Evolutionary conservation across 176 grass and related monocot species (phyloP).

Genomic region (Phoenix roebelenii): DNA sequence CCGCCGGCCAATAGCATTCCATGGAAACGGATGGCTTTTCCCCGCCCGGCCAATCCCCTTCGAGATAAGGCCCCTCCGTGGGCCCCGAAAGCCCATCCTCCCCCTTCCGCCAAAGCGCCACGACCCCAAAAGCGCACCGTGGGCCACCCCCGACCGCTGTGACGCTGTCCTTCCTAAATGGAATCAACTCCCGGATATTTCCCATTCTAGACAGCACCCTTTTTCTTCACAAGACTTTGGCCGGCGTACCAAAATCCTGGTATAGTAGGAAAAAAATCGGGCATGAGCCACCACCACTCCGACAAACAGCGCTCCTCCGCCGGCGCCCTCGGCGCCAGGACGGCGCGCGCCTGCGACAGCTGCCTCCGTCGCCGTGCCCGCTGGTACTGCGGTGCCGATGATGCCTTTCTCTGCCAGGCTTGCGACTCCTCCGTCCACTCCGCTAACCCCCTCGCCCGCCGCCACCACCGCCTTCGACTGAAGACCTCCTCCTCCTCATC

Average conservation of each 20-base stretch:
- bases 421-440: conserved; percentile 84
- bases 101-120: conserved; percentile 3
- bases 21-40: conserved; percentile 32
- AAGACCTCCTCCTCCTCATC: conserved; percentile 25
- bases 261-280: too few relatives aligned
- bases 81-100: conserved; percentile 4
- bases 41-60: conserved; percentile 44
- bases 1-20: conserved; percentile 50
- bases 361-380: conserved; percentile 70
- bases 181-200: not conserved
- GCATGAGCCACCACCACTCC: not conserved
- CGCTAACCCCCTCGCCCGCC: conserved; percentile 69
- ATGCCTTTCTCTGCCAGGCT: conserved; percentile 68
- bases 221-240: not conserved
- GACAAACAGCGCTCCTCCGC: conserved; percentile 9
- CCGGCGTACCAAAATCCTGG: too few relatives aligned
- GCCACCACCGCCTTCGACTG: conserved; percentile 66
- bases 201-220: conserved; percentile 4
- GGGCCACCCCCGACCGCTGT: conserved; percentile 26
- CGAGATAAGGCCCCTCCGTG: conserved; percentile 33
- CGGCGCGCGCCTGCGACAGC: conserved; percentile 59
- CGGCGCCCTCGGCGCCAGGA: conserved; percentile 43
- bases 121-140: conserved; percentile 34
- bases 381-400: conserved; percentile 68
- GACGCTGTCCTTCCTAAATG: too few relatives aligned